These are phyloP conservation scores for Zalaria sp. DNA, from an alignment of 2,329 filamentous ascomycete genomes.

Conservation along the genomic window DNA sequence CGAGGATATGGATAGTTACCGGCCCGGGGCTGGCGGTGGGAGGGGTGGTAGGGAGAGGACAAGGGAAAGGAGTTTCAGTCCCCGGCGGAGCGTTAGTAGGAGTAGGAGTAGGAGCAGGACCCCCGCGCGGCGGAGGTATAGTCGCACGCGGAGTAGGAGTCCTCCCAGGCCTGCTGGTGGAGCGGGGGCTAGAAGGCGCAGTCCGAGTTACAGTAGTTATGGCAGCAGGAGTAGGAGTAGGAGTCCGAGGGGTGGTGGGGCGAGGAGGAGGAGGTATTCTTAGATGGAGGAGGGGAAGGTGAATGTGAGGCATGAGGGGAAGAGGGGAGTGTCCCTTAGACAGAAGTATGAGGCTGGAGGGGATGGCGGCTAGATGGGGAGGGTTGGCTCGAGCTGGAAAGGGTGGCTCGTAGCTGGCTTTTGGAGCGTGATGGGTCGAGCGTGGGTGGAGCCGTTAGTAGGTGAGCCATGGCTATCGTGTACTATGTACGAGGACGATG, in stretches of 20 bases:
- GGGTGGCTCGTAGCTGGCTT: too few relatives aligned
- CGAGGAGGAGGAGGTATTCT: too few relatives aligned
- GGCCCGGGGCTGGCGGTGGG: slow-evolving; percentile 6
- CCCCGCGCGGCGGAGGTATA: neutral
- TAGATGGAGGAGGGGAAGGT: too few relatives aligned
- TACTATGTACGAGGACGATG: too few relatives aligned
- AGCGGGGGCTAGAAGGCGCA: slow-evolving; percentile 13
- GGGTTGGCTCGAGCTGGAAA: too few relatives aligned
- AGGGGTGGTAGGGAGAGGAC: neutral
- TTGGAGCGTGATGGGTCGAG: too few relatives aligned
- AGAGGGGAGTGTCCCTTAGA: too few relatives aligned
- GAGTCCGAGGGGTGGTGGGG: slow-evolving; percentile 11
- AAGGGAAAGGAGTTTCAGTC: slow-evolving; percentile 6
- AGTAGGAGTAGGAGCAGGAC: slow-evolving; percentile 5
- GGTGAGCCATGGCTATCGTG: too few relatives aligned
- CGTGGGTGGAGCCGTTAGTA: too few relatives aligned
- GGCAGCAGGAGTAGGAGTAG: slow-evolving; percentile 22
- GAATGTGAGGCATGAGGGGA: too few relatives aligned
- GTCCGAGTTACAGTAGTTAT: slow-evolving; percentile 19
- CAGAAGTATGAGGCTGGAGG: too few relatives aligned
- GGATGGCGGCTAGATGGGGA: too few relatives aligned
- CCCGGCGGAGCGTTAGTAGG: slow-evolving; percentile 13
- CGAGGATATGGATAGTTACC: slow-evolving; percentile 14
- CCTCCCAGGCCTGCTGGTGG: slow-evolving; percentile 13
- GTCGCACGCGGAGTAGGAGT: slow-evolving; percentile 7